phyloP scores from a whole-genome alignment of 768 basidiomycete genomes.

The Boletellus sp. region DNA sequence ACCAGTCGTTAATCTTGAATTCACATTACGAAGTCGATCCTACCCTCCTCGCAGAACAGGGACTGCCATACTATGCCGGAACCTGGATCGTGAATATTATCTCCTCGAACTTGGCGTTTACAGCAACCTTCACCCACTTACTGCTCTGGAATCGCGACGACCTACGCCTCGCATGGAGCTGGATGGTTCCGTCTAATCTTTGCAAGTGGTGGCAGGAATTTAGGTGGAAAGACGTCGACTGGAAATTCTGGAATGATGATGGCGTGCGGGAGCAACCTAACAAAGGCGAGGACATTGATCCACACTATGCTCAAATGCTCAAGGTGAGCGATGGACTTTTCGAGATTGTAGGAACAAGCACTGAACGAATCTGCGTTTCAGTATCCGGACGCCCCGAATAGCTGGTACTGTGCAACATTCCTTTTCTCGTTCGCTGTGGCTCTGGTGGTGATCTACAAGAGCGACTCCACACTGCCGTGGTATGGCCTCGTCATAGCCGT shows the following conservation, averaged over 20 bases:
- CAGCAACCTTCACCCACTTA: constrained; percentile 50
- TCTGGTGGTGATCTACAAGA: constrained; percentile 52
- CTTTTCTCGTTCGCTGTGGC: constrained; percentile 43
- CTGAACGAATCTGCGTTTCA: background rate
- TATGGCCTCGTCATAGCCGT: constrained; percentile 55
- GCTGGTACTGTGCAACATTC: constrained; percentile 32
- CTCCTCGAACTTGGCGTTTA: constrained; percentile 29
- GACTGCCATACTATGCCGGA: constrained; percentile 30
- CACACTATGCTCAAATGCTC: constrained; percentile 55
- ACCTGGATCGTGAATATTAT: constrained; percentile 23
- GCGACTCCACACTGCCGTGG: constrained; percentile 54
- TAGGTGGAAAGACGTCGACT: constrained; percentile 34
- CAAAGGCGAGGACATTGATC: constrained; percentile 43
- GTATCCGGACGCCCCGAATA: constrained; percentile 34
- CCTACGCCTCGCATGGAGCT: constrained; percentile 43
- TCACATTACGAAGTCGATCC: constrained; percentile 49
- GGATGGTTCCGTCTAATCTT: constrained; percentile 37
- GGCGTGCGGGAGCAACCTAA: constrained; percentile 26
- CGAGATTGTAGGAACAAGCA: constrained; percentile 15
- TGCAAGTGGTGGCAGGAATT: constrained; percentile 21
- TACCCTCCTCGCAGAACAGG: constrained; percentile 43
- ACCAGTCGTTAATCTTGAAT: constrained; percentile 52
- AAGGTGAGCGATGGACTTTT: constrained; percentile 19
- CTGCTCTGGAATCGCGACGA: constrained; percentile 53
- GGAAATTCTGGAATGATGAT: constrained; percentile 34